Evolutionary conservation across 352 stramenopile species (phyloP).

Genomic region (Phytopythium delawarense): DNA sequence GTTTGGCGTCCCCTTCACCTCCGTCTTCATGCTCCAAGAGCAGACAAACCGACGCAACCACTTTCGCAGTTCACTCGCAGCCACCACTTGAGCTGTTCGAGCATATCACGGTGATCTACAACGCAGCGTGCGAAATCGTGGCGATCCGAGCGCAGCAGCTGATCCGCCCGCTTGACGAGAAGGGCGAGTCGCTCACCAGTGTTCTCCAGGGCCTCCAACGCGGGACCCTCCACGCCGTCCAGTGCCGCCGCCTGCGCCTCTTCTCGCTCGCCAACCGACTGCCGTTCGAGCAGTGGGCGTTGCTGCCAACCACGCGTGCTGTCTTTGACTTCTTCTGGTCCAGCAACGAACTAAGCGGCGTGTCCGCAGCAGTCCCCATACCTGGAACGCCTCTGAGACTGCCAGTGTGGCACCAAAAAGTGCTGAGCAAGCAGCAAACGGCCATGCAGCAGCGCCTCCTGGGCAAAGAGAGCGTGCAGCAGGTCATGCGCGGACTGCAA

Average conservation of each 20-base stretch:
- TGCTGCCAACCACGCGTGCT: conserved; percentile 23
- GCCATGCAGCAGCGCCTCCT: conserved; percentile 46
- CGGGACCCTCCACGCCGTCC: conserved; percentile 18
- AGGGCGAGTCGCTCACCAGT: conserved; percentile 23
- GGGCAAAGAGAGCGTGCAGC: conserved; percentile 54
- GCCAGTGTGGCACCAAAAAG: conserved; percentile 45
- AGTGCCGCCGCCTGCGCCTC: conserved; percentile 48
- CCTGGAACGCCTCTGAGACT: background rate
- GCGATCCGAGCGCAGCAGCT: conserved; percentile 46
- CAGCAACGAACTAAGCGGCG: background rate
- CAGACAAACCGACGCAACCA: background rate
- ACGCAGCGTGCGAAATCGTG: conserved; percentile 39
- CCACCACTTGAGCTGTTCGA: conserved; percentile 36
- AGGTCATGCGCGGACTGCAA: conserved; percentile 30
- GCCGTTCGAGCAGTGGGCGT: conserved; percentile 39
- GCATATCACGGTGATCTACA: conserved; percentile 47
- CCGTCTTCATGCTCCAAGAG: background rate
- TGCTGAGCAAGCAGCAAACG: conserved; percentile 37
- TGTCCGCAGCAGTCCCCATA: background rate
- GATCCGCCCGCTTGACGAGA: conserved; percentile 37
- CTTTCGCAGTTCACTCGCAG: background rate
- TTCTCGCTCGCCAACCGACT: conserved; percentile 50
- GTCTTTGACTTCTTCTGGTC: conserved; percentile 49
- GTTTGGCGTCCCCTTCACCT: background rate
- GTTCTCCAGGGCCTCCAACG: conserved; percentile 27